Evolutionary conservation across 768 basidiomycete species (phyloP), one percentile per base, ranked within the genome.

Genomic region (Daedalea quercina): DNA sequence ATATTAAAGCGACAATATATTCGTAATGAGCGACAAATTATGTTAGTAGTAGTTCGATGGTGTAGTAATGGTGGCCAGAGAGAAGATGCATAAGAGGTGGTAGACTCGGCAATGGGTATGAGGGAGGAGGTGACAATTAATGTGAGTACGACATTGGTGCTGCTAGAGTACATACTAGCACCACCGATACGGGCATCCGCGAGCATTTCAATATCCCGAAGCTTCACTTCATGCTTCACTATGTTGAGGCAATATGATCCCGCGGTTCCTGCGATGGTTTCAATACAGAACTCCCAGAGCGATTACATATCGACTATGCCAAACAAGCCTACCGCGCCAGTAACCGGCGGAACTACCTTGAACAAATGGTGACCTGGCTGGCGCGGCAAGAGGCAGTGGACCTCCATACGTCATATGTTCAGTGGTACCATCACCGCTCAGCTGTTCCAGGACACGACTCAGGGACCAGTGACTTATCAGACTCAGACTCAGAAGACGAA

Each of bases 201-300:
- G 47, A 63, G 11, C 9, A 66, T 47, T 75, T 74, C 58, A 73
- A 76, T 44, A 60, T 77, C n/a, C 73, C 73, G 0, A 78, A 78
- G 54, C 54, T 77, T 1, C 75, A 76, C 51, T 65, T 57, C 15
- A 53, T 67, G 1, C 37, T 25, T 1, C 76, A 77, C 53, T 76
- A 73, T 54, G 12, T 54, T 1, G 11, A 51, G 20, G 34, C 50
- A 7, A 75, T 76, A 56, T 44, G 57, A 24, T 44, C 51, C 3
- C 59, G 62, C 34, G 75, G 76, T 2, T 63, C 70, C 1, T 59
- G 67, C 1, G 72, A 76, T 51, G 71, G 71, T 53, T 73, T 63
- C 57, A 69, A 72, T 52, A 76, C 73, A 0, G 65, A 76, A 54
- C 61, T 62, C 26, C 65, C 71, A 1, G 73, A 77, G 54, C 60